Evolutionary conservation across 1,284 basidiomycete genomes (phyloP).

Genomic region (Xerocomus alliaceus): DNA sequence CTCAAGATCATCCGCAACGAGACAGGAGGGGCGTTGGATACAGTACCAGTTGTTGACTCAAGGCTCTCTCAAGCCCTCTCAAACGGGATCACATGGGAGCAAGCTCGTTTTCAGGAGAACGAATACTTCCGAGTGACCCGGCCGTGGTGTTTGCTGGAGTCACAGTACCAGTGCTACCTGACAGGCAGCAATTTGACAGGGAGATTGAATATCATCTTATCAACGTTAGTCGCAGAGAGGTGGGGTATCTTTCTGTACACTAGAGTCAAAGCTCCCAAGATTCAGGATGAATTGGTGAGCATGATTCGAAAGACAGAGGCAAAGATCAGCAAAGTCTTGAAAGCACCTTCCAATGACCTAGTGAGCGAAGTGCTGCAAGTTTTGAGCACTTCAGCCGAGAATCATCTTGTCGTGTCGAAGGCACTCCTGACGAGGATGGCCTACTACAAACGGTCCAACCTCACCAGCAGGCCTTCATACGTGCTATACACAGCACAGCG

Average conservation of each 20-base stretch:
- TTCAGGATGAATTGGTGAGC: slow-evolving; percentile 56
- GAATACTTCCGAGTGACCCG: background rate
- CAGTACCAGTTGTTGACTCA: too few relatives aligned
- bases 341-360: slow-evolving; percentile 48
- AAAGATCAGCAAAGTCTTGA: slow-evolving; percentile 52
- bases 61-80: background rate
- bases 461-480: slow-evolving; percentile 53
- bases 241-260: background rate
- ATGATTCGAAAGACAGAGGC: slow-evolving; percentile 48
- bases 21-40: too few relatives aligned
- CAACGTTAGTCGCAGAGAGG: slow-evolving; percentile 9
- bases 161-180: slow-evolving; percentile 1
- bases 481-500: slow-evolving; percentile 55
- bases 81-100: slow-evolving; percentile 2
- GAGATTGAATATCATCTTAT: slow-evolving; percentile 4
- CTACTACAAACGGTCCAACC: slow-evolving; percentile 61
- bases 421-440: slow-evolving; percentile 53
- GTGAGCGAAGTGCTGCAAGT: slow-evolving; percentile 47
- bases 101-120: slow-evolving; percentile 1
- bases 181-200: slow-evolving; percentile 2
- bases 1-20: slow-evolving; percentile 9
- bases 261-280: slow-evolving; percentile 58
- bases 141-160: slow-evolving; percentile 5
- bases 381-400: slow-evolving; percentile 56
- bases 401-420: slow-evolving; percentile 54